Evolutionary conservation across 2,329 filamentous ascomycete genomes (phyloP), one percentile per base, ranked within the genome.

Genomic region (Curvularia eragrostidis): DNA sequence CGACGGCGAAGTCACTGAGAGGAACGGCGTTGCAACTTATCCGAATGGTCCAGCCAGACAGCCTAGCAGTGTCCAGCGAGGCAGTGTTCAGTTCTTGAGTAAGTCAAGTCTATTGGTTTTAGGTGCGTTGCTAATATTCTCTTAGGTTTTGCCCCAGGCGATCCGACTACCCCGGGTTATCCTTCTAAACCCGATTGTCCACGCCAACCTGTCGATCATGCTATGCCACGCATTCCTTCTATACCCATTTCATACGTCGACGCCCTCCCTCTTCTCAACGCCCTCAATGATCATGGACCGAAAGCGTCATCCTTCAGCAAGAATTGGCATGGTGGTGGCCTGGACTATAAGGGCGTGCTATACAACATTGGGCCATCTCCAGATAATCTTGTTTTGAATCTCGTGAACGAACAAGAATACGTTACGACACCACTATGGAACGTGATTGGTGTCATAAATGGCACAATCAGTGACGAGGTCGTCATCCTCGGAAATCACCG

Each of bases 151-250:
- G 81, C 82, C 44, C 85, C 86, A 19, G 87, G 87, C 52, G 87
- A 98, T 71, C 94, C 94, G 48, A 96, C 95, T 0, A 98, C 95
- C 0, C 92, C 93, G 18, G 95, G 95, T 10, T 97, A 97, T 71
- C 91, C 94, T 7, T 97, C 93, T 0, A 94, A 94, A 75, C 94
- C 93, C 5, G 94, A 90, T n/a, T 90, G 83, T 23, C 91, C 91
- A 34, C 89, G 94, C 23, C 82, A 87, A 56, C 86, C 91, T 7
- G 86, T 89, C 0, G 83, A 91, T 19, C 81, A 85, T 26, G 84
- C 85, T 6, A 95, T 89, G 30, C 91, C 95, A 0, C 87, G 85
- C 3, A 98, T 98, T 52, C 94, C 95, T 0, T 98, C 94, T 0
- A 80, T 97, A 1, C 94, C 94, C 3, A 91, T 98, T 50, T 97